Conservation (phyloP, 352 stramenopile species). For the Pseudoperonospora humuli region DNA sequence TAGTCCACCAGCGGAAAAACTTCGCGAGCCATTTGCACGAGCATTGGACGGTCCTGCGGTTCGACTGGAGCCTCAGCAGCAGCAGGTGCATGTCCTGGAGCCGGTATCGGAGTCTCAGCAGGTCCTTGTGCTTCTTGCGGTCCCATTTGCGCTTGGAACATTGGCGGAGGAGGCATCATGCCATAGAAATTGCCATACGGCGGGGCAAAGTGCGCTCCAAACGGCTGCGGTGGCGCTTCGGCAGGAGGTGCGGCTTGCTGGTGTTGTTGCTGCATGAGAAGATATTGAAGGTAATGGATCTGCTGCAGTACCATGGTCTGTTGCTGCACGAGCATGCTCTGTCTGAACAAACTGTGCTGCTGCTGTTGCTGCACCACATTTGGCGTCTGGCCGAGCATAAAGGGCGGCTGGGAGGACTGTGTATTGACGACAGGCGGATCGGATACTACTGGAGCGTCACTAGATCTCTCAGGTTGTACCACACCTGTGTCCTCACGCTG, state of each 20-base stretch:
- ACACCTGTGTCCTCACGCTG: slow-evolving; percentile 6
- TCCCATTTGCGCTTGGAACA: slow-evolving; percentile 15
- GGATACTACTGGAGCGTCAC: not conserved
- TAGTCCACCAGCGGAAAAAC: slow-evolving; percentile 60
- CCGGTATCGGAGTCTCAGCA: slow-evolving; percentile 5
- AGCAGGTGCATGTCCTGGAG: slow-evolving; percentile 1
- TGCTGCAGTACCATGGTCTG: slow-evolving; percentile 67
- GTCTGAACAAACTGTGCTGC: slow-evolving; percentile 47
- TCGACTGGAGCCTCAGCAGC: slow-evolving; percentile 11
- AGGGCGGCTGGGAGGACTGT: slow-evolving; percentile 6
- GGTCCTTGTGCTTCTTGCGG: slow-evolving; percentile 8
- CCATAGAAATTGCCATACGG: slow-evolving; percentile 30
- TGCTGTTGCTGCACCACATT: slow-evolving; percentile 22
- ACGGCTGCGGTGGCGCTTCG: slow-evolving; percentile 8
- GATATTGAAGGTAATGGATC: slow-evolving; percentile 75
- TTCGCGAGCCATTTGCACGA: slow-evolving; percentile 48
- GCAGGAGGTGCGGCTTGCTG: not conserved
- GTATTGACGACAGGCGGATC: not conserved
- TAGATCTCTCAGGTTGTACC: slow-evolving; percentile 10
- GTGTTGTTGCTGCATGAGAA: slow-evolving; percentile 38
- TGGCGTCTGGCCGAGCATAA: slow-evolving; percentile 11
- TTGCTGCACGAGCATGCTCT: slow-evolving; percentile 72
- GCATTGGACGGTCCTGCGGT: slow-evolving; percentile 12
- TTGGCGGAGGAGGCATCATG: slow-evolving; percentile 24
- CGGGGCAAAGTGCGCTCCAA: slow-evolving; percentile 12